Base-by-base conservation (phyloP, 1,284 basidiomycete species). In the Coriolopsis trogii region DNA sequence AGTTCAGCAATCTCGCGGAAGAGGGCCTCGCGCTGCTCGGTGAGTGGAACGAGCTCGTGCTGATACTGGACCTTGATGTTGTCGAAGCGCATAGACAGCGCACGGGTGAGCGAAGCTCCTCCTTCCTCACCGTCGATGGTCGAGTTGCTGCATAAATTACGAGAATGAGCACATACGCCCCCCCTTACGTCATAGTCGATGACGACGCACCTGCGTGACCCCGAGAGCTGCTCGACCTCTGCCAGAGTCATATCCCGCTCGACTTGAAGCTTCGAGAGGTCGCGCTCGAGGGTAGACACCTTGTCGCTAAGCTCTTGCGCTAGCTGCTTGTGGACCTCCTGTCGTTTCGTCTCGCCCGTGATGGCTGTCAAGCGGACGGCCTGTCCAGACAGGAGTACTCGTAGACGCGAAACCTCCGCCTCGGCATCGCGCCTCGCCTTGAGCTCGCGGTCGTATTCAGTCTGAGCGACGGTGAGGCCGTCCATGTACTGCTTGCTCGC, bases 161-260 rank as follows among this genome's bases (percentile, higher is more conserved):
- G 18, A 33, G 20, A 23, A 53, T 47, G 37, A 55, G 47, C 18
- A 42, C 40, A 13, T 33, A 33, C 23, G 15, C 34, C 25, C 3
- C 15, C 4, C 8, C 29, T 24, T 10, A 18, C 15, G 2, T 16
- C 29, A 12, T 2, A 15, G 21, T 4, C 15, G 16, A 15, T 13
- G 21, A 13, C 15, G 25, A 54, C 77, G 55, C 63, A 91, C 91
- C 79, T 82, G 71, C 85, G 89, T 1, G 81, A 79, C 18, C 81
- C 82, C 23, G 85, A 80, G 20, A 99, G 78, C 71, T 98, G 93
- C 65, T 96, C 95, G 18, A 98, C 85, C 68, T 99, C 96, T 1
- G 94, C 95, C 49, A 97, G 72, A 8, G 90, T 84, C 73, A 98
- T 82, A 63, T 98, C 96, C 20, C 96, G 81, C 70, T 98, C 92